These are phyloP conservation scores for Scolecobasidium constrictum DNA, from an alignment of 2,329 filamentous ascomycete species.

Conservation along the genomic window DNA sequence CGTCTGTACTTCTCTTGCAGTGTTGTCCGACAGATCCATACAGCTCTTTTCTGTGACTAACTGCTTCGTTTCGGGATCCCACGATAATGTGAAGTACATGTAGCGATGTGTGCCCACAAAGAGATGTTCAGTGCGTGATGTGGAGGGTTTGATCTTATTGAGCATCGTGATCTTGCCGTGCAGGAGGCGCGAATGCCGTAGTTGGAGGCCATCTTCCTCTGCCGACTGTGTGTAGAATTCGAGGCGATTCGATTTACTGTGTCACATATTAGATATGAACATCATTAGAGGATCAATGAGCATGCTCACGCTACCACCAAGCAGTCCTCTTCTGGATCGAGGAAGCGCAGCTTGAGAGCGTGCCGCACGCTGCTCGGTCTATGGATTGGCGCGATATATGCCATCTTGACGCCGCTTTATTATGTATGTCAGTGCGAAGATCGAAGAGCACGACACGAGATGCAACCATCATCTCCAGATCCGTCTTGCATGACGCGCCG, in stretches of 20 bases:
- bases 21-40: slow-evolving; percentile 49
- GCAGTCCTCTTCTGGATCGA: slow-evolving; percentile 65
- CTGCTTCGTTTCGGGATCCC: slow-evolving; percentile 51
- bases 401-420: slow-evolving; percentile 62
- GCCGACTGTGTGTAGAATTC: slow-evolving; percentile 63
- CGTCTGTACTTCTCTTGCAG: slow-evolving; percentile 64
- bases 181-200: slow-evolving; percentile 59
- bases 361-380: slow-evolving; percentile 83
- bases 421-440: no score
- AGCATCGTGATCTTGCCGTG: slow-evolving; percentile 84
- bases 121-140: slow-evolving; percentile 68
- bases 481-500: not conserved
- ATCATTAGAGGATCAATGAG: no score
- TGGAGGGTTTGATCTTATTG: slow-evolving; percentile 64
- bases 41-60: slow-evolving; percentile 47
- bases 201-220: slow-evolving; percentile 43
- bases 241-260: slow-evolving; percentile 67
- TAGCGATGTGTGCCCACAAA: slow-evolving; percentile 87
- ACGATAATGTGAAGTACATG: slow-evolving; percentile 82
- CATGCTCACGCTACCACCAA: slow-evolving; percentile 72
- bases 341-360: slow-evolving; percentile 69
- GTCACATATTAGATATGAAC: no score
- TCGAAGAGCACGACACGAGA: no score
- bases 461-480: not conserved
- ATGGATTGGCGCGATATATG: slow-evolving; percentile 90